A percentile compares a stretch with the other conserved stretches of the same genome.
Conservation (phyloP, 148 eudicot genomes). For the Oxyria digyna region DNA sequence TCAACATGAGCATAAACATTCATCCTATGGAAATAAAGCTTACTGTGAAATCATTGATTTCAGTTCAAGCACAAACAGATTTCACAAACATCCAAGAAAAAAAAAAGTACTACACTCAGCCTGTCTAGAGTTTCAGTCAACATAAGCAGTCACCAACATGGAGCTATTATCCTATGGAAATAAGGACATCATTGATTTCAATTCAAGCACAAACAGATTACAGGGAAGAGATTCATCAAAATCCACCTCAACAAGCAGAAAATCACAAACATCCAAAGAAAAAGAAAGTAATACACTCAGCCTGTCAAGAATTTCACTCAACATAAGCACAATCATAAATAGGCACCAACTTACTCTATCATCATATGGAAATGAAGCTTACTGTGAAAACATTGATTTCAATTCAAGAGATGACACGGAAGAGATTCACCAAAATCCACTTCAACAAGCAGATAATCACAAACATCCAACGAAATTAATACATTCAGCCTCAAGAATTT, state of each 20-base stretch:
- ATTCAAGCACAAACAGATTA: not conserved
- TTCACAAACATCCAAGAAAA: no score
- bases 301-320: no score
- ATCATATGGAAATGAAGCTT: no score
- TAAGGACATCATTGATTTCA: not conserved
- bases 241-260: not conserved
- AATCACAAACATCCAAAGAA: not conserved
- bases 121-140: no score
- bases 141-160: no score
- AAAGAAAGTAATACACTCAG: not conserved
- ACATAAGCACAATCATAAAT: no score
- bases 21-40: not conserved
- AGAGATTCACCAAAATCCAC: not conserved
- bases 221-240: not conserved
- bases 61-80: not conserved
- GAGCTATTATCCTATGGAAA: not conserved
- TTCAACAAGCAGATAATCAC: not conserved
- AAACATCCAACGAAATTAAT: not conserved
- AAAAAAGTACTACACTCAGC: no score
- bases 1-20: not conserved
- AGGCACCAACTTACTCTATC: no score
- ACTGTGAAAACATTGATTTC: no score
- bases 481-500: no score
- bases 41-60: not conserved
- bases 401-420: no score